Percentiles rank a stretch among this genome's conserved stretches.
phyloP scores from a whole-genome alignment of 371 early-diverging fungal genomes.

The Coemansia sp. region DNA sequence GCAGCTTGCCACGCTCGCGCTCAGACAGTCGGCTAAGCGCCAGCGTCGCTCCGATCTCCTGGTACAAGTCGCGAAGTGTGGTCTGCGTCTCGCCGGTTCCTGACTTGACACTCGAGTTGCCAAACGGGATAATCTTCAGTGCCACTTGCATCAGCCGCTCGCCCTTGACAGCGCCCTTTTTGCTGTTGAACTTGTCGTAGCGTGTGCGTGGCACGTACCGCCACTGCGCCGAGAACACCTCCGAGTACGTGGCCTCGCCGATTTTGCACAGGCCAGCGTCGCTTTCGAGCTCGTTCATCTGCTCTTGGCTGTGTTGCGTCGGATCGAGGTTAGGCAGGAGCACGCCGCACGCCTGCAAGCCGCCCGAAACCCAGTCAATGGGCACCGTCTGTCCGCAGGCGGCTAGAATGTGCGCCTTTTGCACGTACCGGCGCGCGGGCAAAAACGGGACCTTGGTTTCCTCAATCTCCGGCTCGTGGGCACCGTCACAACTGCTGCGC shows the following conservation, averaged over 20 bases:
- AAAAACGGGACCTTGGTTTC: constrained; percentile 42
- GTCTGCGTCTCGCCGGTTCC: constrained; percentile 51
- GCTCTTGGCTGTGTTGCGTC: constrained; percentile 6
- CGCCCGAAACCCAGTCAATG: constrained; percentile 44
- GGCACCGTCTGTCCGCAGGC: constrained; percentile 51
- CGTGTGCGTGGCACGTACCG: constrained; percentile 36
- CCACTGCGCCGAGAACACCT: constrained; percentile 52
- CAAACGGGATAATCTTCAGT: constrained; percentile 54
- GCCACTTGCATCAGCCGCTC: constrained; percentile 51
- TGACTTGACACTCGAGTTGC: constrained; percentile 27
- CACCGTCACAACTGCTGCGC: constrained; percentile 6
- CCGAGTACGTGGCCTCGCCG: constrained; percentile 54
- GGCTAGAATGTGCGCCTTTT: constrained; percentile 43
- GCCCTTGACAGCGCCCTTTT: constrained; percentile 42
- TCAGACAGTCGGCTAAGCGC: constrained; percentile 51
- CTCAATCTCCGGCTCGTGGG: constrained; percentile 31
- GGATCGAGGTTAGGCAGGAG: constrained; percentile 31
- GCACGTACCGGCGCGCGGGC: constrained; percentile 45
- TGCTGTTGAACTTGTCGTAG: constrained; percentile 43
- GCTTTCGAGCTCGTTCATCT: constrained; percentile 40
- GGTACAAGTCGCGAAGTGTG: constrained; percentile 53
- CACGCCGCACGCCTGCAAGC: constrained; percentile 44
- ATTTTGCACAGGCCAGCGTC: constrained; percentile 49
- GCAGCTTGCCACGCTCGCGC: constrained; percentile 45
- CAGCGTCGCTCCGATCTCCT: constrained; percentile 51